Conservation (phyloP, 2,329 filamentous ascomycete species). For the Colletotrichum navitas region DNA sequence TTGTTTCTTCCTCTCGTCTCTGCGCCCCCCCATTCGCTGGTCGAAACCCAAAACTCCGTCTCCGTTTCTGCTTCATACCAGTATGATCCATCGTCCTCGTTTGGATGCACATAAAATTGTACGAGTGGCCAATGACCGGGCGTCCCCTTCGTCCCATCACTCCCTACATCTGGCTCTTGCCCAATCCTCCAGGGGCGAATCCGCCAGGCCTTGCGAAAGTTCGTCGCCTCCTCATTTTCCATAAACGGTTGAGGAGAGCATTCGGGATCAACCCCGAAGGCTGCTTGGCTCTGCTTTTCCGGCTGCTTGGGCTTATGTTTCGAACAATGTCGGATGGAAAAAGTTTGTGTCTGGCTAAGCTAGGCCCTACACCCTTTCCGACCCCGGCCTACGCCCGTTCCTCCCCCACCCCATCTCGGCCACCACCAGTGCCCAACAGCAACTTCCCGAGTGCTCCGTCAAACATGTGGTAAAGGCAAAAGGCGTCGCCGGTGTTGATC, state of each 20-base stretch:
- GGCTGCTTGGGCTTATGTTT: conserved; percentile 39
- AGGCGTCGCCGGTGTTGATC: conserved; percentile 19
- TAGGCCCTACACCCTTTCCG: conserved; percentile 31
- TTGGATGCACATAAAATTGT: conserved; percentile 34
- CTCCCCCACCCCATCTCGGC: conserved; percentile 14
- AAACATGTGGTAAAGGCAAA: conserved; percentile 39
- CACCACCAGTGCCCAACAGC: conserved; percentile 31
- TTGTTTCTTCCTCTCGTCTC: conserved; percentile 28
- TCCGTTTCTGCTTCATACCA: conserved; percentile 25
- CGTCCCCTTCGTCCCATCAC: conserved; percentile 28
- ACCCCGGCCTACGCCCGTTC: conserved; percentile 38
- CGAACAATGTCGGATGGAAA: conserved; percentile 41
- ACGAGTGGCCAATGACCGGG: conserved; percentile 26
- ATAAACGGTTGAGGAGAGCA: conserved; percentile 20
- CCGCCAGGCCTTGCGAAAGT: conserved; percentile 31
- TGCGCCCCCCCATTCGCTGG: conserved; percentile 26
- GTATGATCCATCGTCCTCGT: conserved; percentile 13
- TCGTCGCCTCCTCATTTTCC: conserved; percentile 29
- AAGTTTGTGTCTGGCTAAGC: conserved; percentile 37
- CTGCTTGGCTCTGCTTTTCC: conserved; percentile 35
- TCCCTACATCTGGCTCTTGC: not conserved
- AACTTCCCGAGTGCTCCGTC: conserved; percentile 39
- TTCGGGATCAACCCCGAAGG: conserved; percentile 36
- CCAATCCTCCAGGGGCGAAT: not conserved
- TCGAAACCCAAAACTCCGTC: conserved; percentile 26